A percentile compares a stretch with the other conserved stretches of the same genome.
phyloP scores from a whole-genome alignment of 1,139 yeast species.

The Casaregolazyma suthepensis region DNA sequence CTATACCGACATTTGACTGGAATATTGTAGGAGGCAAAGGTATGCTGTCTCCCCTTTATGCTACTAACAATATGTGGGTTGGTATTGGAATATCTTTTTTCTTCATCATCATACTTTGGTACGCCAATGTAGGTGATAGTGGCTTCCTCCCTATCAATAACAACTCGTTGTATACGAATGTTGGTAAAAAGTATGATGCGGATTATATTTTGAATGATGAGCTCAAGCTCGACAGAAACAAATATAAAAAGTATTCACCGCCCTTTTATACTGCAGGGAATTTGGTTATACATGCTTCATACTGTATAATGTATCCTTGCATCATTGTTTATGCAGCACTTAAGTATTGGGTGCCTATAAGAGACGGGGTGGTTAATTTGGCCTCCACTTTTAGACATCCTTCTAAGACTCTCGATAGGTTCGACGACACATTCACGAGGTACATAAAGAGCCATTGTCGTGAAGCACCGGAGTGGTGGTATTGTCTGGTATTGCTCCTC shows the following conservation, averaged over 20 bases:
- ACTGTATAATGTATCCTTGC: conserved; percentile 54
- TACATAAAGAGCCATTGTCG: conserved; percentile 33
- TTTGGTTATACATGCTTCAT: conserved; percentile 50
- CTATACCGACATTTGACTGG: conserved; percentile 46
- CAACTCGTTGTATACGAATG: conserved; percentile 42
- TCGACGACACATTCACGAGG: conserved; percentile 5
- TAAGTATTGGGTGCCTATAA: conserved; percentile 21
- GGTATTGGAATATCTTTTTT: conserved; percentile 43
- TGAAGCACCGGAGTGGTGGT: conserved; percentile 64
- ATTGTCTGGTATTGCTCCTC: conserved; percentile 41
- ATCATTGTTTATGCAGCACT: conserved; percentile 41
- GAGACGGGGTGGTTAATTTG: conserved; percentile 20
- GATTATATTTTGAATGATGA: conserved; percentile 32
- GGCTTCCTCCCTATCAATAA: conserved; percentile 50
- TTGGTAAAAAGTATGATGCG: conserved; percentile 41
- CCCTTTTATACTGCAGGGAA: conserved; percentile 58
- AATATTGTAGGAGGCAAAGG: conserved; percentile 34
- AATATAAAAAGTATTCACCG: conserved; percentile 37
- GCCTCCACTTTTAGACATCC: conserved; percentile 6
- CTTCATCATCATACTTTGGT: conserved; percentile 41
- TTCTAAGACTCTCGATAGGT: conserved; percentile 6
- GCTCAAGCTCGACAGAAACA: conserved; percentile 31
- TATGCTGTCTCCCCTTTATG: conserved; percentile 39
- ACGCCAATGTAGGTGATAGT: conserved; percentile 45
- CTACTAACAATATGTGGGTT: conserved; percentile 35